phyloP scores from a whole-genome alignment of 169 alveolate genomes.

The Eimeria acervulina region DNA sequence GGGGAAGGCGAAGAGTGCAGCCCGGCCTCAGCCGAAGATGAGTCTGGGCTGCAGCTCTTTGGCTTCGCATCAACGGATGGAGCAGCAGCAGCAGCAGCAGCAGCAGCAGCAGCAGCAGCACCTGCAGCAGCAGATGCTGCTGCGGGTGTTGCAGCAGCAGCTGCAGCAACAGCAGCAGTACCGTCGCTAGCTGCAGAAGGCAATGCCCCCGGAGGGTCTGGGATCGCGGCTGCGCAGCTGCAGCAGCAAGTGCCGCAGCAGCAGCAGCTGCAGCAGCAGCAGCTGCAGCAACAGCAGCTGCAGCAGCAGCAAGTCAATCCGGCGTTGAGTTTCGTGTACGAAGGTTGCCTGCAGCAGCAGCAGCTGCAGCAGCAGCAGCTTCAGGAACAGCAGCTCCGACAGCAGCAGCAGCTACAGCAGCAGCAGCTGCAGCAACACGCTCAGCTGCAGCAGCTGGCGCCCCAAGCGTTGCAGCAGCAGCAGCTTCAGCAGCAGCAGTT shows the following conservation, averaged over 20 bases:
- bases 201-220: background rate
- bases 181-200: background rate
- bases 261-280: background rate
- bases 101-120: background rate
- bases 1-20: background rate
- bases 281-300: constrained; percentile 1
- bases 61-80: background rate
- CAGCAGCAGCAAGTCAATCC: background rate
- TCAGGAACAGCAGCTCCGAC: too few relatives aligned
- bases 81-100: constrained; percentile 30
- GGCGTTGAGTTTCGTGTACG: too few relatives aligned
- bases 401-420: too few relatives aligned
- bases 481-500: too few relatives aligned
- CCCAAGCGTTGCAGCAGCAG: too few relatives aligned
- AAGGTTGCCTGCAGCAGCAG: too few relatives aligned
- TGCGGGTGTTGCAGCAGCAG: background rate
- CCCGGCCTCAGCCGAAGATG: background rate
- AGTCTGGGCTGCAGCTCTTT: background rate
- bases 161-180: too few relatives aligned
- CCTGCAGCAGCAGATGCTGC: too few relatives aligned
- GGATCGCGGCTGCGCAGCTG: background rate
- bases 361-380: too few relatives aligned
- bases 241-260: background rate
- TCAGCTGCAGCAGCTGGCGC: too few relatives aligned
- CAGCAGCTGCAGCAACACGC: too few relatives aligned